phyloP scores from a whole-genome alignment of 106 monocot genomes.

The Dendrobium chrysotoxum region DNA sequence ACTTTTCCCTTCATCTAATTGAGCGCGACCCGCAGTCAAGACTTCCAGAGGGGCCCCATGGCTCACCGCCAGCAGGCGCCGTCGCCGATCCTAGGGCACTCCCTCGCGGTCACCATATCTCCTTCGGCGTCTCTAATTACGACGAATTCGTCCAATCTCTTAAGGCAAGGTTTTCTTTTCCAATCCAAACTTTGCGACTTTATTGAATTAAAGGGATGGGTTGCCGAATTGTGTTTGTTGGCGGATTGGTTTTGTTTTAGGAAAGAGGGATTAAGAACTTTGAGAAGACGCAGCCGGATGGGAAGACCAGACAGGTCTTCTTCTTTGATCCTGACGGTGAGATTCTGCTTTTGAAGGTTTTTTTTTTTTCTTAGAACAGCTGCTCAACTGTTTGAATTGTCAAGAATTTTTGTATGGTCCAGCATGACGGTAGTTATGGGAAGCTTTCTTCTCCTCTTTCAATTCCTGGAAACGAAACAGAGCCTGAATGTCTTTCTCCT shows the following conservation, averaged over 20 bases:
- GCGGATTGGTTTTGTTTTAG: conserved; percentile 10
- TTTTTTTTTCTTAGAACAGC: neutral
- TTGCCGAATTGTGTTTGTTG: neutral
- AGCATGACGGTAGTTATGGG: neutral
- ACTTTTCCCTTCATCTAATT: conserved; percentile 66
- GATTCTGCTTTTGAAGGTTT: neutral
- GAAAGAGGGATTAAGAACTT: conserved; percentile 50
- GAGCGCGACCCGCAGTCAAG: conserved; percentile 64
- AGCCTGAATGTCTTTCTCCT: too few relatives aligned
- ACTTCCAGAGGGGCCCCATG: conserved; percentile 45
- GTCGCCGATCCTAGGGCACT: conserved; percentile 45
- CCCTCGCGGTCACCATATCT: conserved; percentile 60
- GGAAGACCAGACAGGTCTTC: conserved; percentile 82
- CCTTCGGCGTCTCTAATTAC: conserved; percentile 59
- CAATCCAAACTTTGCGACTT: neutral
- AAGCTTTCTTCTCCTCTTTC: neutral
- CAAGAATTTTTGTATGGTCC: neutral
- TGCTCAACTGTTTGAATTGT: neutral
- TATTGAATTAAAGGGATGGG: neutral
- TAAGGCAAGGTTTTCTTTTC: conserved; percentile 24
- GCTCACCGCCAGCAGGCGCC: neutral
- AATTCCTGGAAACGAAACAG: too few relatives aligned
- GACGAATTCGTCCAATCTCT: conserved; percentile 47
- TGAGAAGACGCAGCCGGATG: conserved; percentile 72
- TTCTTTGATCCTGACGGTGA: conserved; percentile 95